Percentiles rank a stretch among this genome's conserved stretches.
Evolutionary conservation across 768 basidiomycete species (phyloP).

Genomic region (Suillus discolor): DNA sequence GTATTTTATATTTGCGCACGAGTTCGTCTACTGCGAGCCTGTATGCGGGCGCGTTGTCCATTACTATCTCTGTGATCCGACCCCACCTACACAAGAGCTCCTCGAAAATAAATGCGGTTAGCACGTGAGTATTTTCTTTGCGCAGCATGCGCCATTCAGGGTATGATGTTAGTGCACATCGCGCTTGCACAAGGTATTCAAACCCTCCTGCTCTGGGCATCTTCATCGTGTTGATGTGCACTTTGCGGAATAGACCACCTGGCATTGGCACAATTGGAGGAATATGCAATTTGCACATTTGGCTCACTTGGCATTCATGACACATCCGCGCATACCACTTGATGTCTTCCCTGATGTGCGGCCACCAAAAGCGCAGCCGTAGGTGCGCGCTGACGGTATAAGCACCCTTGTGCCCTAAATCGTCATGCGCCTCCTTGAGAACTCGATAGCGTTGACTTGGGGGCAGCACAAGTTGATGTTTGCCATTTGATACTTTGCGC

Average conservation of each 20-base stretch:
- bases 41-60: background rate
- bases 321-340: background rate
- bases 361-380: slow-evolving; percentile 1
- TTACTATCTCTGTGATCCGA: slow-evolving; percentile 11
- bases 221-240: background rate
- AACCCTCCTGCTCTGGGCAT: slow-evolving; percentile 9
- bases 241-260: background rate
- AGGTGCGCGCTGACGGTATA: background rate
- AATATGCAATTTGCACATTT: background rate
- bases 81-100: slow-evolving; percentile 19
- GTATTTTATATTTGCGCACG: too few relatives aligned
- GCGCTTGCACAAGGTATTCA: slow-evolving; percentile 22
- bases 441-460: background rate
- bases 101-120: slow-evolving; percentile 19
- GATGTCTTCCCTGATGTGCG: background rate
- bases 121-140: slow-evolving; percentile 15
- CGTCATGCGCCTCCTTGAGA: background rate
- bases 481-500: rapidly evolving
- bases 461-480: background rate
- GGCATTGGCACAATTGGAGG: background rate
- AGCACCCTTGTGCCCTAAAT: slow-evolving; percentile 8
- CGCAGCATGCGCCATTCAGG: slow-evolving; percentile 34
- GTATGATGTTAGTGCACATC: background rate
- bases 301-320: background rate
- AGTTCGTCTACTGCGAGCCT: background rate